Base-by-base conservation (phyloP, 306 rosid genomes). In the Fagus crenata region DNA sequence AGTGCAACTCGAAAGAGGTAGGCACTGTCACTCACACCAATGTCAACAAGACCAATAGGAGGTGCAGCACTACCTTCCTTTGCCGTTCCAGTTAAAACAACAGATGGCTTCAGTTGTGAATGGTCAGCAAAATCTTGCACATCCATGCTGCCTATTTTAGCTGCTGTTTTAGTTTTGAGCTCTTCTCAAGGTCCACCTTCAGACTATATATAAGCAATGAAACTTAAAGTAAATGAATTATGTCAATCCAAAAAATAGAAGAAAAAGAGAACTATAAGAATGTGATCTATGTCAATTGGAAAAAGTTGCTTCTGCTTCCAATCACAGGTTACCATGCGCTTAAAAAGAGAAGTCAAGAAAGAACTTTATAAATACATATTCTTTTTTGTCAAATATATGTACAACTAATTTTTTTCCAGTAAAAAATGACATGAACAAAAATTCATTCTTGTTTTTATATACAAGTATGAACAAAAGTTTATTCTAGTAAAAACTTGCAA, bases 1-100 rank as follows among this genome's bases (percentile, higher is more conserved):
- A 85, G 80, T 60, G 89, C 89, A 67, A 88, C 86, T 12, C 89
- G 85, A 65, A 79, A 86, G 53, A 88, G 89, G 71, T 81, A 88
- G 42, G 89, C 91, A 36, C 75, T 79, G 46, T 85, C 88, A 71
- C 91, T 88, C 78, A 43, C 64, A 12, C 91, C 89, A 12, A 85
- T 74, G 81, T 88, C 91, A 59, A 88, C 89, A 71, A 82, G 85
- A 67, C 89, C 89, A 4, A 80, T 71, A 3, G 87, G 86, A 69
- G 87, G 85, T 46, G 87, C 87, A 41, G 78, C 75, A 46, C 77
- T 76, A 37, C 88, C 85, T 70, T 86, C 85, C 74, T 77, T 84
- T 65, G 91, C 91, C 64, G 83, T 85, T 69, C 91, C 91, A 64
- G 83, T 85, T 49, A 85, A 69, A 64, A 70, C 75, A 55, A 83